phyloP scores from a whole-genome alignment of 768 basidiomycete species.

The Phanerodontia chrysosporium region DNA sequence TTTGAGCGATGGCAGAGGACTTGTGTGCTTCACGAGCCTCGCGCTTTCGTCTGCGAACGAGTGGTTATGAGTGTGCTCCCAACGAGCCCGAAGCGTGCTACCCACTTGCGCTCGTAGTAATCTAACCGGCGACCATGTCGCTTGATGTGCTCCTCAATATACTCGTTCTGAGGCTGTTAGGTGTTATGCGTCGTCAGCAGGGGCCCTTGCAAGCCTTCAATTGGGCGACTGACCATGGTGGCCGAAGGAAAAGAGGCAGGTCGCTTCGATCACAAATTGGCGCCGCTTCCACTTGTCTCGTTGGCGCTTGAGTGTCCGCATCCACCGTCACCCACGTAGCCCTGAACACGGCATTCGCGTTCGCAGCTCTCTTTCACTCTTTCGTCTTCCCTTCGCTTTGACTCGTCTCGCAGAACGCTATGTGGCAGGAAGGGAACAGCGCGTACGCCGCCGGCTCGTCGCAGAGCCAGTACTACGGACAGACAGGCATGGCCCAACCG shows the following conservation, averaged over 20 bases:
- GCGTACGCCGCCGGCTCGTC: conserved; percentile 58
- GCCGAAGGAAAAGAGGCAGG: conserved; percentile 9
- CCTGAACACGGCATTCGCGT: background rate
- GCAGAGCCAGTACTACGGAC: conserved; percentile 53
- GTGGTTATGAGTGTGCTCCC: conserved; percentile 7
- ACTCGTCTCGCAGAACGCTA: conserved; percentile 24
- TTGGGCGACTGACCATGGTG: conserved; percentile 24
- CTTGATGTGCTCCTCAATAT: conserved; percentile 98
- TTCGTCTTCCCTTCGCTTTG: background rate
- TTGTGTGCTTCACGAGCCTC: conserved; percentile 76
- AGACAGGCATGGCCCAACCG: conserved; percentile 36
- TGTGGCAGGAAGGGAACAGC: conserved; percentile 74
- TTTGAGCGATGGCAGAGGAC: conserved; percentile 82
- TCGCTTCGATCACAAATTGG: conserved; percentile 10
- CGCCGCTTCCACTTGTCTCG: background rate
- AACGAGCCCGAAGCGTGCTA: conserved; percentile 10
- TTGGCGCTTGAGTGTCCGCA: conserved; percentile 4
- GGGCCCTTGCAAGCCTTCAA: background rate
- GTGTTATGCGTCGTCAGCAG: background rate
- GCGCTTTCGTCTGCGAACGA: conserved; percentile 62
- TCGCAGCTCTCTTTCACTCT: conserved; percentile 1
- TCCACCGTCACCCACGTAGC: conserved; percentile 15
- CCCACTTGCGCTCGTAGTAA: conserved; percentile 92
- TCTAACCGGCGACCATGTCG: conserved; percentile 94
- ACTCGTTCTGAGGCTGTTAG: conserved; percentile 75